A percentile compares a stretch with the other conserved stretches of the same genome.
These are phyloP conservation scores for Pyrenophora seminiperda DNA, from an alignment of 2,329 filamentous ascomycete species.

Conservation along the genomic window DNA sequence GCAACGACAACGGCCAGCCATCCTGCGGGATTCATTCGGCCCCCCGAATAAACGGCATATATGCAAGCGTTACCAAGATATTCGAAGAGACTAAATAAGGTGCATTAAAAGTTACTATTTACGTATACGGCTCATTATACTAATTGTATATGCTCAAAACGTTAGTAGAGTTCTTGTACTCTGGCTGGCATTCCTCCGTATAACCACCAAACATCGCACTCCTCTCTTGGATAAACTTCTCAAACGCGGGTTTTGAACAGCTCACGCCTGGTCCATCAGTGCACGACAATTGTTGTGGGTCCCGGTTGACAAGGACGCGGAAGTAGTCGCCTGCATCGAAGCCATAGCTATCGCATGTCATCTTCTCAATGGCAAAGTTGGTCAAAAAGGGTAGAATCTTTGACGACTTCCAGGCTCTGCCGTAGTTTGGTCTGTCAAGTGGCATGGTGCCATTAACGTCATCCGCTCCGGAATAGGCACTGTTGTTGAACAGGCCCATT, in stretches of 20 bases:
- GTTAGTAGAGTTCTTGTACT: conserved; percentile 53
- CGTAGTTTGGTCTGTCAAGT: conserved; percentile 64
- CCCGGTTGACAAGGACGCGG: conserved; percentile 58
- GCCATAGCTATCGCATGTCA: conserved; percentile 66
- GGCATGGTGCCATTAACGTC: conserved; percentile 69
- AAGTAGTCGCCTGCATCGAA: conserved; percentile 59
- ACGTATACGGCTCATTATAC: not conserved
- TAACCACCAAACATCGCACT: conserved; percentile 53
- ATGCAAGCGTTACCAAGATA: not conserved
- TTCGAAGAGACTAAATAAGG: not conserved
- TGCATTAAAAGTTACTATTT: not conserved
- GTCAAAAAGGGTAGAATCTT: conserved; percentile 68
- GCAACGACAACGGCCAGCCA: no score
- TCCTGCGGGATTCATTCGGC: no score
- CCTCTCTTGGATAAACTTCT: conserved; percentile 51
- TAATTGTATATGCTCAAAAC: conserved; percentile 32
- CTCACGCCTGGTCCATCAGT: conserved; percentile 58
- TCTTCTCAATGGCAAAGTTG: conserved; percentile 69
- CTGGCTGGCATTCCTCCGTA: conserved; percentile 50
- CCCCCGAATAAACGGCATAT: no score
- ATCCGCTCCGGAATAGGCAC: conserved; percentile 58
- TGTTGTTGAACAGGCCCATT: conserved; percentile 73
- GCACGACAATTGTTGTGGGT: conserved; percentile 57
- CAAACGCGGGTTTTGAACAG: conserved; percentile 54
- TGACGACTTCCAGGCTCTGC: conserved; percentile 67